Base-by-base conservation (phyloP, 2,329 filamentous ascomycete genomes). In the Calonectria ilicicola region DNA sequence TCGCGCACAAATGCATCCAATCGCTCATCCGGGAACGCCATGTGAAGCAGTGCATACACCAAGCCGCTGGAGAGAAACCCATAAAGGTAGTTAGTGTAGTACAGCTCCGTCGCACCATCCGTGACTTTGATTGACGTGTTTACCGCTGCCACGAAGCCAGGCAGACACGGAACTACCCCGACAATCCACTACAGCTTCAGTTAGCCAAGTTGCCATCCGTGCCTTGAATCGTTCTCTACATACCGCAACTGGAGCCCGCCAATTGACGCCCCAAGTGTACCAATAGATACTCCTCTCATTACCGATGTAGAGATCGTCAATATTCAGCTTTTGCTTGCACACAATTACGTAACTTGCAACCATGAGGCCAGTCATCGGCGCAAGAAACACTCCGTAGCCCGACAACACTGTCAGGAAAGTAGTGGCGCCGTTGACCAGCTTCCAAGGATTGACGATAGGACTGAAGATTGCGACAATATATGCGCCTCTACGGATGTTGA, bases 111-210 rank as follows among this genome's bases (percentile, higher is more conserved):
- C 62, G 82, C 85, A 5, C 82, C 84, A 7, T 81, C 79, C 0
- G 82, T 76, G 0, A 87, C 80, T 0, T 49, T 75, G 7, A 85
- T 78, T 3, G 78, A 79, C 0, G 23, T n/a, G 60, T 85, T 82
- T 14, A 87, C 82, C 4, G 84, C 82, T 2, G 83, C 82, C 8
- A 87, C 78, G 70, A 87, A 86, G 15, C 86, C 86, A 0, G 86
- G 86, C 62, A 87, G 73, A 4, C 81, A 82, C 0, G 86, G 86
- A 0, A 78, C 80, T 4, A 85, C 82, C 5, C 85, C 85, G 23
- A 82, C 76, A 23, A 83, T 69, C 84, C 86, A 87, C 83, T 86
- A 35, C 2, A 8, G 1, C 3, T 17, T 21, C 42, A 49, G 49
- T 77, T 53, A 75, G 72, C 27, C 1, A 44, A 21, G 32, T 4